A percentile compares a stretch with the other conserved stretches of the same genome.
Evolutionary conservation across 805 yeast species (phyloP).

Genomic region (Nakazawaea anatomiae): DNA sequence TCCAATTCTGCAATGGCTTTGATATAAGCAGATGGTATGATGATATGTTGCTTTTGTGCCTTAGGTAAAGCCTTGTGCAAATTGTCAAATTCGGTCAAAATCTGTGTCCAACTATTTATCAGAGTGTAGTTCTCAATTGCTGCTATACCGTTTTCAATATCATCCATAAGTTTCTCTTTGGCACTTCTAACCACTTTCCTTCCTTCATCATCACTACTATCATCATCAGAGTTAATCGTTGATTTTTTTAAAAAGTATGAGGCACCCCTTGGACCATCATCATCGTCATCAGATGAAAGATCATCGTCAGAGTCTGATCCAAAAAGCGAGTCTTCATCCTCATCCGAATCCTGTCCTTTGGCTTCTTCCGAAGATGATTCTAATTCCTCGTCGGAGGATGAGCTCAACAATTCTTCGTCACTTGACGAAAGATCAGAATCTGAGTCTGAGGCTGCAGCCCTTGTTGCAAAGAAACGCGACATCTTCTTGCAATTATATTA

Average conservation of each 20-base stretch:
- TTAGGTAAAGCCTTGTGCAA: constrained; percentile 60
- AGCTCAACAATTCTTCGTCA: constrained; percentile 45
- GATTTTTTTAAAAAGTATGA: constrained; percentile 49
- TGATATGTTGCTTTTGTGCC: constrained; percentile 69
- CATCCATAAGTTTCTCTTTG: constrained; percentile 87
- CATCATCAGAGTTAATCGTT: constrained; percentile 34
- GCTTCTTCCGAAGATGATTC: constrained; percentile 34
- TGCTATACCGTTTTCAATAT: constrained; percentile 62
- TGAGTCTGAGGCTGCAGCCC: constrained; percentile 45
- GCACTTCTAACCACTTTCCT: constrained; percentile 89
- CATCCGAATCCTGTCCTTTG: constrained; percentile 28
- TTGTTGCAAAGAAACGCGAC: constrained; percentile 87
- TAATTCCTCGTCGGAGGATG: constrained; percentile 57
- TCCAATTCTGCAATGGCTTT: constrained; percentile 68
- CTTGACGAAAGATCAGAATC: constrained; percentile 49
- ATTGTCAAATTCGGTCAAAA: constrained; percentile 73
- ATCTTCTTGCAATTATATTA: constrained; percentile 27
- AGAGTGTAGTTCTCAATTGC: constrained; percentile 63
- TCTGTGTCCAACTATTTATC: constrained; percentile 74
- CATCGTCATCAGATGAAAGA: constrained; percentile 49
- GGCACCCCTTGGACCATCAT: constrained; percentile 37
- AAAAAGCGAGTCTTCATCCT: constrained; percentile 36
- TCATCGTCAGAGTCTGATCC: constrained; percentile 38
- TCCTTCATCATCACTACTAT: constrained; percentile 55
- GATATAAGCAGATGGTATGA: constrained; percentile 68